Evolutionary conservation across 176 grass and related monocot genomes (phyloP).

Genomic region (Oropetium thomaeum): DNA sequence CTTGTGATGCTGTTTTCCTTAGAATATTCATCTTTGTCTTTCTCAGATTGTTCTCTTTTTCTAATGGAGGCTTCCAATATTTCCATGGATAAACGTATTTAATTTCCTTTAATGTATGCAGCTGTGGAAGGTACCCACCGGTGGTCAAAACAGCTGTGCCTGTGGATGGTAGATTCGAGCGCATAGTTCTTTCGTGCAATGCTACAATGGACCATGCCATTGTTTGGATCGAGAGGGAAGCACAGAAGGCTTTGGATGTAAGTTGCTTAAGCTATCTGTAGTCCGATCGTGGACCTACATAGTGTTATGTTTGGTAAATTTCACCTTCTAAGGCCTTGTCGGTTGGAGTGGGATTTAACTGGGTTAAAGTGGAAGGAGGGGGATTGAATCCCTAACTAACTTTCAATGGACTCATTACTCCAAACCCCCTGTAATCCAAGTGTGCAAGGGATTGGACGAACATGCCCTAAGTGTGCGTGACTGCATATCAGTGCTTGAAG

Average conservation of each 20-base stretch:
- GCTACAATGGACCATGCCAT: conserved; percentile 86
- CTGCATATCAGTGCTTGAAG: neutral
- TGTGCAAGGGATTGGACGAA: too few relatives aligned
- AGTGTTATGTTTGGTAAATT: neutral
- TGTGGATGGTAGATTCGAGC: conserved; percentile 92
- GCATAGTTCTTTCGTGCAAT: conserved; percentile 93
- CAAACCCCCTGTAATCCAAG: too few relatives aligned
- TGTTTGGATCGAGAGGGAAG: conserved; percentile 82
- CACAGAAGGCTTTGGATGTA: conserved; percentile 82
- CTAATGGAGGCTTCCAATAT: conserved; percentile 1
- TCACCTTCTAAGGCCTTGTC: too few relatives aligned
- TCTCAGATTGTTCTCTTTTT: neutral
- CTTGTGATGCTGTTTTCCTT: neutral
- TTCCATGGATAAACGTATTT: neutral
- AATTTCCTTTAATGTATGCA: conserved; percentile 26
- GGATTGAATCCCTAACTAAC: too few relatives aligned
- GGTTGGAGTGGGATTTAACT: too few relatives aligned
- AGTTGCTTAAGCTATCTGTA: conserved; percentile 12
- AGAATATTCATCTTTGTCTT: neutral
- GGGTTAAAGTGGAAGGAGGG: too few relatives aligned
- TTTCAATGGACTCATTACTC: too few relatives aligned
- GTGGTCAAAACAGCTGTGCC: conserved; percentile 93
- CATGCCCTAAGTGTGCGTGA: neutral
- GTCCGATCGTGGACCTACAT: neutral
- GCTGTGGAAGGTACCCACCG: conserved; percentile 85